Percentiles rank a stretch among this genome's conserved stretches.
Evolutionary conservation across 352 stramenopile genomes (phyloP).

Genomic region (Pythium vanterpoolii): DNA sequence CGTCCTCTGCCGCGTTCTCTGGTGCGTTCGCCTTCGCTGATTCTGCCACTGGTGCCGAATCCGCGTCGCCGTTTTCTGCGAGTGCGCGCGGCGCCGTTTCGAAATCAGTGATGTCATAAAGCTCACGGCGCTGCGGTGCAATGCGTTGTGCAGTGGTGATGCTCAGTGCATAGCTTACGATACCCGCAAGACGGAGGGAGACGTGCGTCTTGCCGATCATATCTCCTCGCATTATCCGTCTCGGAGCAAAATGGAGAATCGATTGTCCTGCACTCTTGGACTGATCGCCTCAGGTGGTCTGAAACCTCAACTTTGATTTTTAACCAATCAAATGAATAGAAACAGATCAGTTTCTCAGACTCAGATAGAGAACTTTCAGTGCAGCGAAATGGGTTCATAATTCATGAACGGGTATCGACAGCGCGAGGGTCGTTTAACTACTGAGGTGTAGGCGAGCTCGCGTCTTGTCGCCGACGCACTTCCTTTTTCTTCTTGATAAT

Average conservation of each 20-base stretch:
- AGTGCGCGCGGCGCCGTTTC: neutral
- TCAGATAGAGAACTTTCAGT: neutral
- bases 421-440: neutral
- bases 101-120: neutral
- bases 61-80: slow-evolving; percentile 4
- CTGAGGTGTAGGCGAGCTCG: slow-evolving; percentile 23
- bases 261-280: too few species aligned
- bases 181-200: neutral
- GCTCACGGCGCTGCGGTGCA: neutral
- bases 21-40: neutral
- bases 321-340: slow-evolving; percentile 1
- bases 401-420: neutral
- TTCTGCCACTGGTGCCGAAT: neutral
- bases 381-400: slow-evolving; percentile 14
- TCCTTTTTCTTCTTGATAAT: slow-evolving; percentile 95
- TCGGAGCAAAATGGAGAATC: neutral
- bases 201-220: neutral
- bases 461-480: slow-evolving; percentile 53
- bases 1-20: slow-evolving; percentile 16
- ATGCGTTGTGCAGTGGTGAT: slow-evolving; percentile 11
- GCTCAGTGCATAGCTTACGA: neutral
- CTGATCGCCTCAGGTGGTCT: slow-evolving; percentile 17
- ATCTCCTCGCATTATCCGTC: neutral
- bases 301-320: neutral
- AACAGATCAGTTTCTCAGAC: slow-evolving; percentile 9